Conservation (phyloP, 371 early-diverging fungal species). For the Rhizomucor pusillus region DNA sequence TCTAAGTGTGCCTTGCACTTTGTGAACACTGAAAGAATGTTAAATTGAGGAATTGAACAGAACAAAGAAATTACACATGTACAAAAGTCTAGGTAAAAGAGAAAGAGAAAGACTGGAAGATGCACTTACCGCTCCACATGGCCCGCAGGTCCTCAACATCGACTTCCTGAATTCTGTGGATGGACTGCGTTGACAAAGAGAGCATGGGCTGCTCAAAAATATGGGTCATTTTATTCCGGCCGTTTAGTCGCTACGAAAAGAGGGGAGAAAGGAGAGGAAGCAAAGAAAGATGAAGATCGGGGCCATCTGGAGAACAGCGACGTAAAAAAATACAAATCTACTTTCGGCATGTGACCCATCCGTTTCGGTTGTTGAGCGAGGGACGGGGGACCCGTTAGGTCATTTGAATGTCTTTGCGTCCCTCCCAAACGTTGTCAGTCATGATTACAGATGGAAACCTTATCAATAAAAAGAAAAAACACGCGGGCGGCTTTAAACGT, state of each 20-base stretch:
- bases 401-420: no score
- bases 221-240: constrained; percentile 4
- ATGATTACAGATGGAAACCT: no score
- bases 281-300: constrained; percentile 3
- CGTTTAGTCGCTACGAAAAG: neutral
- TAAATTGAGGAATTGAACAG: no score
- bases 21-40: constrained; percentile 25
- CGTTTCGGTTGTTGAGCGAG: neutral
- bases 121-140: constrained; percentile 15
- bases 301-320: neutral
- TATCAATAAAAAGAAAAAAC: no score
- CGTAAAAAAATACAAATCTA: neutral
- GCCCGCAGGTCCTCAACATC: constrained; percentile 12
- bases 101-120: neutral
- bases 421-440: no score
- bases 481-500: no score
- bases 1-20: constrained; percentile 48
- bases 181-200: constrained; percentile 12
- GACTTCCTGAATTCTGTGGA: constrained; percentile 7
- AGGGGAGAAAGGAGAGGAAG: constrained; percentile 1
- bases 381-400: neutral
- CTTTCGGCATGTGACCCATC: no score
- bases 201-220: constrained; percentile 16
- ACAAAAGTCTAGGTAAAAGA: neutral
- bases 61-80: no score